Conservation (phyloP, 2,329 filamentous ascomycete species). For the Aaosphaeria pasadenensis region DNA sequence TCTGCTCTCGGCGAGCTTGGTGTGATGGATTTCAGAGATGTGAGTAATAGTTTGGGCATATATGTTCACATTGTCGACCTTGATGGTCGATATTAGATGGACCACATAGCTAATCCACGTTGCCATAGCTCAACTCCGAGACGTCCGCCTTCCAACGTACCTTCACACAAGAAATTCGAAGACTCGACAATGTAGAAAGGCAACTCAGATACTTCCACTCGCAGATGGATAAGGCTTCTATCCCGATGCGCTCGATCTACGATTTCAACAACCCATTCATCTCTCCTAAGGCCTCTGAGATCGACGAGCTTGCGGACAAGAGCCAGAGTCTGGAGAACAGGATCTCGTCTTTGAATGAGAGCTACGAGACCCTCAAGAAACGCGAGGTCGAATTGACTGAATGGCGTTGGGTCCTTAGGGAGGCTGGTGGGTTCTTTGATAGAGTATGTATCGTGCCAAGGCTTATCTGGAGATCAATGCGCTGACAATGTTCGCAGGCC, state of each 20-base stretch:
- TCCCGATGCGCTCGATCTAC: slow-evolving; percentile 83
- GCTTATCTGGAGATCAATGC: slow-evolving; percentile 1
- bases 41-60: slow-evolving; percentile 49
- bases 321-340: slow-evolving; percentile 90
- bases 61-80: slow-evolving; percentile 11
- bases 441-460: slow-evolving; percentile 44
- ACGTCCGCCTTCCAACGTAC: slow-evolving; percentile 94
- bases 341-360: slow-evolving; percentile 89
- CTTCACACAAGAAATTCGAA: slow-evolving; percentile 95
- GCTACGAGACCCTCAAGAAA: slow-evolving; percentile 98
- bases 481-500: slow-evolving; percentile 49
- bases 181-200: slow-evolving; percentile 96
- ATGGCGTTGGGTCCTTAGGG: slow-evolving; percentile 96
- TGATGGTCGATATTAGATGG: slow-evolving; percentile 13
- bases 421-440: slow-evolving; percentile 97
- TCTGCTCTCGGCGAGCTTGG: slow-evolving; percentile 95
- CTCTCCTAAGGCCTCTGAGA: slow-evolving; percentile 87
- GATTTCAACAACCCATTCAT: slow-evolving; percentile 86
- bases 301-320: slow-evolving; percentile 90
- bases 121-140: slow-evolving; percentile 78
- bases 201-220: slow-evolving; percentile 93
- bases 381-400: slow-evolving; percentile 94
- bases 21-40: slow-evolving; percentile 95
- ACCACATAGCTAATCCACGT: slow-evolving; percentile 20
- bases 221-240: slow-evolving; percentile 92